A percentile compares a stretch with the other conserved stretches of the same genome.
phyloP scores from a whole-genome alignment of 1,284 basidiomycete species.

The Ceratobasidium sp. region DNA sequence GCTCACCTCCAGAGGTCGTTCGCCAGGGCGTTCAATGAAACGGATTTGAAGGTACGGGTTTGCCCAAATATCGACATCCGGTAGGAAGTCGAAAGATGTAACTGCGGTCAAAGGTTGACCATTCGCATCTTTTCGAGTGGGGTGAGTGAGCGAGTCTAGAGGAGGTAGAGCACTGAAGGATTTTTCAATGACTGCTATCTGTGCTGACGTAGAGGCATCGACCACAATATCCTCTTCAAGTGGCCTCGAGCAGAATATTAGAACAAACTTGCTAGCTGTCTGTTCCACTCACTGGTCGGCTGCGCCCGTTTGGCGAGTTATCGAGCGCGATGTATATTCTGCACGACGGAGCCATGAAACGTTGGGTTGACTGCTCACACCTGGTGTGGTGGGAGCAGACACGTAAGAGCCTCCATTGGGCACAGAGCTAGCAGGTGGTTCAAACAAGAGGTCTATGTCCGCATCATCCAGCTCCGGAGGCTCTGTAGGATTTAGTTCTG shows the following conservation, averaged over 20 bases:
- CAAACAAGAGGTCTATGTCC: conserved; percentile 64
- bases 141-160: conserved; percentile 76
- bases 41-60: conserved; percentile 90
- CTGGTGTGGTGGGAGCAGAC: conserved; percentile 58
- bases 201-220: conserved; percentile 82
- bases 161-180: conserved; percentile 73
- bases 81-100: conserved; percentile 87
- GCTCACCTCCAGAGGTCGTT: conserved; percentile 72
- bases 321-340: conserved; percentile 75
- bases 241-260: conserved; percentile 59
- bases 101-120: conserved; percentile 72
- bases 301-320: conserved; percentile 27
- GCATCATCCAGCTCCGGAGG: conserved; percentile 69
- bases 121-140: conserved; percentile 60
- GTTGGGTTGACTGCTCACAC: conserved; percentile 58
- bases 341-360: conserved; percentile 92
- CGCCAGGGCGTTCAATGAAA: conserved; percentile 89
- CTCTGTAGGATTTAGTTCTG: conserved; percentile 75
- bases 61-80: conserved; percentile 88
- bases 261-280: not conserved
- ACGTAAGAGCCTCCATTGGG: conserved; percentile 18
- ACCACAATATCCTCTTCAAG: conserved; percentile 65
- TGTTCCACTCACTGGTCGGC: conserved; percentile 36
- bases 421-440: conserved; percentile 54
- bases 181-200: conserved; percentile 84